Percentiles rank a stretch among this genome's conserved stretches.
phyloP scores from a whole-genome alignment of 2,329 filamentous ascomycete species.

The Paraphaeosphaeria sporulosa region DNA sequence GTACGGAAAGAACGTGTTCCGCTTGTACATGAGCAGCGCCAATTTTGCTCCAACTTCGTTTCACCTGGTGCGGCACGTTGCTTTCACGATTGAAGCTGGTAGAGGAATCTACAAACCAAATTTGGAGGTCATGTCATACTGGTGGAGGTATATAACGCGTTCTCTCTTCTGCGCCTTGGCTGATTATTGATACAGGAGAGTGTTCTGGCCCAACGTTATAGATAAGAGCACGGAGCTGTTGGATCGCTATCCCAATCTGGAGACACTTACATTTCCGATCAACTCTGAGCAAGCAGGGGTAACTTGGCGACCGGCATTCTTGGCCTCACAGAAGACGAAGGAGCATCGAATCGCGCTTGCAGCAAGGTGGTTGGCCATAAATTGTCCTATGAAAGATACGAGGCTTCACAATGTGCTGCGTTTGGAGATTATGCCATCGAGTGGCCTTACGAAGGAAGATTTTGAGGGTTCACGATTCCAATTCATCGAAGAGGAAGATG shows the following conservation, averaged over 20 bases:
- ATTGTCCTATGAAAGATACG: slow-evolving; percentile 31
- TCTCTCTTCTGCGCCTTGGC: not conserved
- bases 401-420: slow-evolving; percentile 32
- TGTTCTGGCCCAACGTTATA: slow-evolving; percentile 40
- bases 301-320: slow-evolving; percentile 36
- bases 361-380: slow-evolving; percentile 34
- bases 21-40: slow-evolving; percentile 26
- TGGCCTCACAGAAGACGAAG: slow-evolving; percentile 31
- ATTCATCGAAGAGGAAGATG: slow-evolving; percentile 29
- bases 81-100: slow-evolving; percentile 29
- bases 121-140: slow-evolving; percentile 34
- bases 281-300: slow-evolving; percentile 25
- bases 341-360: slow-evolving; percentile 36
- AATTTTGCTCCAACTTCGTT: slow-evolving; percentile 29
- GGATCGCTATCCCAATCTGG: slow-evolving; percentile 31
- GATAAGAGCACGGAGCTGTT: slow-evolving; percentile 25
- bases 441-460: slow-evolving; percentile 22
- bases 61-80: slow-evolving; percentile 31
- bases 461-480: slow-evolving; percentile 32
- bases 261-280: slow-evolving; percentile 33
- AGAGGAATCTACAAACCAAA: slow-evolving; percentile 32
- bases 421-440: slow-evolving; percentile 32
- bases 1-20: slow-evolving; percentile 58
- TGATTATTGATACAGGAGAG: slow-evolving; percentile 22
- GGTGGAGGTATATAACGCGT: slow-evolving; percentile 21